Conservation (phyloP, 192 early-diverging fungal species). For the Chytriomyces sp. region DNA sequence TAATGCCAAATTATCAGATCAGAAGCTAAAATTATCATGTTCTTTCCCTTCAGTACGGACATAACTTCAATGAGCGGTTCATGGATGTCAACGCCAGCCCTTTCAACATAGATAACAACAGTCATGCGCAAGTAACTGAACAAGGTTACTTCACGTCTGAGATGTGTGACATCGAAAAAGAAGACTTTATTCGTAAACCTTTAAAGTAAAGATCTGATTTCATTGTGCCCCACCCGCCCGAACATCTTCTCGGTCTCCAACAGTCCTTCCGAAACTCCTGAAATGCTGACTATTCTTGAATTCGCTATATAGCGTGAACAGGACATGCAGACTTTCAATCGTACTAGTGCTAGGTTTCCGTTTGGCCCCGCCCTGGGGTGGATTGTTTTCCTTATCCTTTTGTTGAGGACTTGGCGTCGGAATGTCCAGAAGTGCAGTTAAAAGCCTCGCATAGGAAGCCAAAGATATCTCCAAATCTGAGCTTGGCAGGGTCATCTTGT, state of each 20-base stretch:
- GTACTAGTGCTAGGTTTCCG: conserved; percentile 35
- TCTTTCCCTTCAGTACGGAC: too few relatives aligned
- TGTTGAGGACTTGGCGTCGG: conserved; percentile 40
- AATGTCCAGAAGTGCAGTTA: conserved; percentile 56
- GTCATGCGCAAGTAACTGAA: too few relatives aligned
- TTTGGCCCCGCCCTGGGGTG: conserved; percentile 17
- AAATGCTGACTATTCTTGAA: conserved; percentile 68
- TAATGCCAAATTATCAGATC: too few relatives aligned
- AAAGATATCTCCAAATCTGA: conserved; percentile 55
- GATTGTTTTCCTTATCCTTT: conserved; percentile 8
- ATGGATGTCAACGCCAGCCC: too few relatives aligned
- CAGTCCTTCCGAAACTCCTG: conserved; percentile 44
- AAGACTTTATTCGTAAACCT: background rate
- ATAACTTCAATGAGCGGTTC: too few relatives aligned
- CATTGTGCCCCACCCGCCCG: conserved; percentile 17
- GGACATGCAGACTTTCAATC: conserved; percentile 53
- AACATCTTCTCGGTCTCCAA: background rate
- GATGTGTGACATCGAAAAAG: too few relatives aligned
- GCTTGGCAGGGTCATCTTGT: conserved; percentile 47
- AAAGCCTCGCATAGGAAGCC: conserved; percentile 41
- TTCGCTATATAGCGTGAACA: conserved; percentile 60
- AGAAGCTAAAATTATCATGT: too few relatives aligned
- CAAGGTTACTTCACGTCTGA: too few relatives aligned
- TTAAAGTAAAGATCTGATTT: background rate
- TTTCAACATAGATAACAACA: too few relatives aligned